Evolutionary conservation across 495 filamentous ascomycete species (phyloP).

Genomic region (Talaromyces adpressus): DNA sequence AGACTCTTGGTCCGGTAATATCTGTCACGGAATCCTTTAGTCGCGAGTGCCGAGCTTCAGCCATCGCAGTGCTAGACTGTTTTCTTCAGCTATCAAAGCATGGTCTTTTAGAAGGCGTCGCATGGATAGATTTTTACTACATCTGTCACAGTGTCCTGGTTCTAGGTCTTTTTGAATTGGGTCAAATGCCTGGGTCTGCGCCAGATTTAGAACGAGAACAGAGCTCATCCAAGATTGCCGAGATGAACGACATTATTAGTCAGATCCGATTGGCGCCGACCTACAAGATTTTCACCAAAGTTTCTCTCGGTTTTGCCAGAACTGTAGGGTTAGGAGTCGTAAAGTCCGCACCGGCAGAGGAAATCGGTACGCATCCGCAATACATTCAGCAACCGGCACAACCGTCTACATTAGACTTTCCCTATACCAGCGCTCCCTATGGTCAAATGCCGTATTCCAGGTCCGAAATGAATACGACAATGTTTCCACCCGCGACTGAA

Average conservation of each 20-base stretch:
- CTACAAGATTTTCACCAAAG: slow-evolving; percentile 5
- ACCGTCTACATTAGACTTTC: background rate
- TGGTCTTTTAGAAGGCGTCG: slow-evolving; percentile 4
- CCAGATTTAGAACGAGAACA: background rate
- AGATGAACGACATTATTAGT: background rate
- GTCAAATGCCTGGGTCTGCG: background rate
- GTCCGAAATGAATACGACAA: background rate
- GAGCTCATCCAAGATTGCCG: slow-evolving; percentile 1
- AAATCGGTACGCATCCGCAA: background rate
- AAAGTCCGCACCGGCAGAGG: background rate
- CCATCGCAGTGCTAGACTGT: background rate
- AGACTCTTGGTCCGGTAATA: background rate
- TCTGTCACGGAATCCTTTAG: background rate
- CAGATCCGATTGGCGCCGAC: slow-evolving; percentile 4
- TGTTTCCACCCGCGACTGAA: background rate
- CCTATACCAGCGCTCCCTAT: background rate
- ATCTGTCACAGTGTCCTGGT: slow-evolving; percentile 1
- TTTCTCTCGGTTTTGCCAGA: background rate
- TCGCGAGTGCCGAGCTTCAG: background rate
- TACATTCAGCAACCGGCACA: background rate
- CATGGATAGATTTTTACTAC: slow-evolving; percentile 6
- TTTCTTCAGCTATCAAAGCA: background rate
- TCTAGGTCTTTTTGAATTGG: background rate
- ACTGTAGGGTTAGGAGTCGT: background rate
- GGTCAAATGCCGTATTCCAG: background rate